A percentile compares a stretch with the other conserved stretches of the same genome.
phyloP scores from a whole-genome alignment of 2,329 filamentous ascomycete species.

The Penicillium sp. region DNA sequence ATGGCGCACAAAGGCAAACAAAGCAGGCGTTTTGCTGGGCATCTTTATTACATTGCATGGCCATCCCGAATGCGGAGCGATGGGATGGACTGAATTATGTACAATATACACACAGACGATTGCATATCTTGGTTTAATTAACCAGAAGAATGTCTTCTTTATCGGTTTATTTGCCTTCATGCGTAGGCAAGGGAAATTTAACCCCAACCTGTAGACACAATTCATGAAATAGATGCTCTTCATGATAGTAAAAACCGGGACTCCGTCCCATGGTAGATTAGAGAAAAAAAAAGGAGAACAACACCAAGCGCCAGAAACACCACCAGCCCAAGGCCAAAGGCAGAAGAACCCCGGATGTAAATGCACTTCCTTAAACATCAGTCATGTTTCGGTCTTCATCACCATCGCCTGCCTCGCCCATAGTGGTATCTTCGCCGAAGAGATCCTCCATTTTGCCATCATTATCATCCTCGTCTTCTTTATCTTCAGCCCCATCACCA shows the following conservation, averaged over 20 bases:
- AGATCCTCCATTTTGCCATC: conserved; percentile 50
- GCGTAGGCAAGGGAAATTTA: background rate
- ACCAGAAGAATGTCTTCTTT: conserved; percentile 7
- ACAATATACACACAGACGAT: conserved; percentile 21
- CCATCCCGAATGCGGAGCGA: conserved; percentile 12
- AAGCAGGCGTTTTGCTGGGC: conserved; percentile 23
- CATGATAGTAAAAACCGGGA: background rate
- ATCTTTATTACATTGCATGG: conserved; percentile 21
- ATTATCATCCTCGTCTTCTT: conserved; percentile 41
- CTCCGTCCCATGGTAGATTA: background rate
- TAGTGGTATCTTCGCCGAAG: conserved; percentile 43
- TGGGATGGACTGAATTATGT: conserved; percentile 20
- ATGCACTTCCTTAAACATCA: conserved; percentile 32
- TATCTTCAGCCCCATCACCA: conserved; percentile 35
- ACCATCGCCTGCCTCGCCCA: conserved; percentile 37
- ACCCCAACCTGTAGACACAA: background rate
- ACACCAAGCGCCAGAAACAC: conserved; percentile 23
- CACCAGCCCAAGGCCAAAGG: conserved; percentile 5
- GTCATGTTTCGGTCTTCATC: conserved; percentile 45
- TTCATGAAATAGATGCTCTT: background rate
- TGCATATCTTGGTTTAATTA: conserved; percentile 14
- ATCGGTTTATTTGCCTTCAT: background rate
- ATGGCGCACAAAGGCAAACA: conserved; percentile 18
- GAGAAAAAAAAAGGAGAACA: conserved; percentile 4
- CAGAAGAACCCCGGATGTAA: background rate